Conservation (phyloP, 805 yeast genomes). For the Teunomyces pallodes region DNA sequence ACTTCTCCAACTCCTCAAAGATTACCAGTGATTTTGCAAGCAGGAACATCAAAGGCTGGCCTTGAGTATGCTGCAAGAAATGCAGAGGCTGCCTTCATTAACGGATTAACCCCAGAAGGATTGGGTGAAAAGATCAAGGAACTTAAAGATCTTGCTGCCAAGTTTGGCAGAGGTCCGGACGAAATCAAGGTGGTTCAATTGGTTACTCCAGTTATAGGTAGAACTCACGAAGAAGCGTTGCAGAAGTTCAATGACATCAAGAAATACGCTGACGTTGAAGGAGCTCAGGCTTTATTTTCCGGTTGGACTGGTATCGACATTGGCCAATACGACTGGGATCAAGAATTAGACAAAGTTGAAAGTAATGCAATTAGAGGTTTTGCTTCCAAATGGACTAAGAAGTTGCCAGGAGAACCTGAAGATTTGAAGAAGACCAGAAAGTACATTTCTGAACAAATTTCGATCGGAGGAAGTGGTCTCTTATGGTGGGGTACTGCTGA, state of each 20-base stretch:
- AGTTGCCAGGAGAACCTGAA: conserved; percentile 21
- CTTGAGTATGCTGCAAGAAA: conserved; percentile 41
- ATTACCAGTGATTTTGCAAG: conserved; percentile 44
- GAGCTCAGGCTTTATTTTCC: conserved; percentile 38
- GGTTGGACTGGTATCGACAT: conserved; percentile 45
- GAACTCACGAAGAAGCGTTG: conserved; percentile 41
- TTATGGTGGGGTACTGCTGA: conserved; percentile 33
- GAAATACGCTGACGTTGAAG: conserved; percentile 37
- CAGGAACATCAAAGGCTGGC: conserved; percentile 43
- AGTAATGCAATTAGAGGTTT: conserved; percentile 32
- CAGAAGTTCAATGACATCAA: conserved; percentile 31
- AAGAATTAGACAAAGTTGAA: conserved; percentile 29
- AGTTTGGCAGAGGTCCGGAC: conserved; percentile 33
- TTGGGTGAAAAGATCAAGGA: conserved; percentile 26
- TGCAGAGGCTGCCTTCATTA: conserved; percentile 43
- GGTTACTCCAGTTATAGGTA: conserved; percentile 37
- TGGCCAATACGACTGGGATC: conserved; percentile 28
- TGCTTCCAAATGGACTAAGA: conserved; percentile 32
- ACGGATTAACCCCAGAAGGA: conserved; percentile 30
- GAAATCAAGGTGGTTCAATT: conserved; percentile 37
- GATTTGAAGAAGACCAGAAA: conserved; percentile 17
- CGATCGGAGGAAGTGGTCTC: conserved; percentile 31
- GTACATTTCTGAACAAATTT: conserved; percentile 27
- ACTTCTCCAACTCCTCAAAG: conserved; percentile 44
- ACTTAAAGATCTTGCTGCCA: conserved; percentile 31